Evolutionary conservation across 106 monocot species (phyloP).

Genomic region (Phalaenopsis aphrodite): DNA sequence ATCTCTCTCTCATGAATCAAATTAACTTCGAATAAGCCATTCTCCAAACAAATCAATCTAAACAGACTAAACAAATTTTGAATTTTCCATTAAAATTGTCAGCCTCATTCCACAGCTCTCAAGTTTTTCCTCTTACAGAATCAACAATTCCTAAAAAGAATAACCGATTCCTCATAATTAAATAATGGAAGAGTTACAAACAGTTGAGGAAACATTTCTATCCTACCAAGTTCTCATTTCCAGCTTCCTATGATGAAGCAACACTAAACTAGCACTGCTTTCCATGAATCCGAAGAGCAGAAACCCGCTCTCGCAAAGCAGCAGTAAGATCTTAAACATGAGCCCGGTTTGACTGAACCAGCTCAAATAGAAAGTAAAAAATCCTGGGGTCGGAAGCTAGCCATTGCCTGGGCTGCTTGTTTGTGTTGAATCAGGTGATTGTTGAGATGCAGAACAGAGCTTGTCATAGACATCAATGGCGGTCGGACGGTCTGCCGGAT

Average conservation of each 20-base stretch:
- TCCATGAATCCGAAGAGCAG: too few species aligned
- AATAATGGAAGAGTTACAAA: background rate
- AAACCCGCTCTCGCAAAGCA: background rate
- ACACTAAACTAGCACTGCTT: too few species aligned
- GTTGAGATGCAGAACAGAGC: constrained; percentile 17
- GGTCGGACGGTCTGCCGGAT: constrained; percentile 67
- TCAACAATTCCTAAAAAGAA: background rate
- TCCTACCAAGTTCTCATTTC: too few species aligned
- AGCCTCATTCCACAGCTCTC: too few species aligned
- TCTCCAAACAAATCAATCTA: too few species aligned
- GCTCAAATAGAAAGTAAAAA: too few species aligned
- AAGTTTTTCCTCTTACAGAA: background rate
- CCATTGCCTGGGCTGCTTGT: background rate
- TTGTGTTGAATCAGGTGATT: background rate
- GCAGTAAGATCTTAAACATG: background rate
- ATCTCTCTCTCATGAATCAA: too few species aligned
- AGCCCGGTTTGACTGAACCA: background rate
- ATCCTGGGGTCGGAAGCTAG: background rate
- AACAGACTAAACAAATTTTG: too few species aligned
- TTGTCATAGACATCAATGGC: constrained; percentile 48
- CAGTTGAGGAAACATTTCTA: background rate
- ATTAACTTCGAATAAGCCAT: too few species aligned
- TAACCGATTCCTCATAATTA: background rate
- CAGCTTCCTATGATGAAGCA: too few species aligned
- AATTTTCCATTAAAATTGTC: too few species aligned